Evolutionary conservation across 208 protist genomes (phyloP), one percentile per base, ranked within the genome.

Genomic region (Kentomonas sorsogonicus): DNA sequence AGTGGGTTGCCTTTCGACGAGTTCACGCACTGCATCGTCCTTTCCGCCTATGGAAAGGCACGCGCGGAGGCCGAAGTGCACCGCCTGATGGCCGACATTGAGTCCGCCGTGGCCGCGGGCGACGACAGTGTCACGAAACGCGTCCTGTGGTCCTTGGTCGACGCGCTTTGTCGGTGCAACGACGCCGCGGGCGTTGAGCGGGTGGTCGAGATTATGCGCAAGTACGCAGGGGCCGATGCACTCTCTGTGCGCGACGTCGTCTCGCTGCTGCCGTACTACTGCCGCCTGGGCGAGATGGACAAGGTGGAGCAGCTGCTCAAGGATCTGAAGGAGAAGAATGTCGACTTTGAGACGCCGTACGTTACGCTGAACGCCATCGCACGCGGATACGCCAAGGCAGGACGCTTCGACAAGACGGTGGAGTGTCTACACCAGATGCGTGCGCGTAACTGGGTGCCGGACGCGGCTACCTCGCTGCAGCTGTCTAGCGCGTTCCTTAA

Each of bases 341-440:
- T 72, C 2, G 52, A 68, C 9, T 77, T 60, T 7, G 68, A 70
- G 13, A 27, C 91, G 7, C 76, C 69, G 1, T 91, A 91, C 64
- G 74, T 60, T 10, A 79, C 85, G 6, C 56, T 91, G 18, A 94
- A 94, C 53, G 76, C 88, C 13, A 89, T 94, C 33, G 75, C 88
- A 0, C 72, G 79, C 1, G 84, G 84, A 1, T 94, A 94, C 58
- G 78, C 82, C 3, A 70, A 74, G 27, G 63, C 60, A 29, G 83
- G 83, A 0, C 71, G 77, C 22, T 92, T 94, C 55, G 88, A 94
- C 44, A 94, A 94, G 72, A 82, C 82, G 10, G 83, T 94, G 3
- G 79, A 89, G 59, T 73, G 52, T 2, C 58, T 94, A 53, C 88
- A 94, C 61, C 60, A 81, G 20, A 53, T 94, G 58, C 85, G 82